Evolutionary conservation across 176 grass and related monocot species (phyloP).

Genomic region (Eragrostis nindensis): DNA sequence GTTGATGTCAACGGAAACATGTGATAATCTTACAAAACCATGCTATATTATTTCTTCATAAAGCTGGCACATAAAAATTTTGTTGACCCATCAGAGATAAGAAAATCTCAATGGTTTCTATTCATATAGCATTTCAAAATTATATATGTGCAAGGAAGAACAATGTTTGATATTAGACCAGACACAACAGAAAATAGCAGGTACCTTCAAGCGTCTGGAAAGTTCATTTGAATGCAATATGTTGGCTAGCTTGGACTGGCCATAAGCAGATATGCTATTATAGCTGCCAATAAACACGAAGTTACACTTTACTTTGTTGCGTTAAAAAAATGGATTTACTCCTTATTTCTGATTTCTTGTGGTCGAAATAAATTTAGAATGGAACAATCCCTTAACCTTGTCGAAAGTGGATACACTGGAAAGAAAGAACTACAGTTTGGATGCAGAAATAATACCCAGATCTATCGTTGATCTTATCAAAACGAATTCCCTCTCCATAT

Average conservation of each 20-base stretch:
- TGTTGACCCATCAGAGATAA: too few species aligned
- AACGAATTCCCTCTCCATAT: conserved; percentile 62
- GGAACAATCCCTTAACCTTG: background rate
- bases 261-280: conserved; percentile 53
- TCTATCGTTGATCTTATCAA: conserved; percentile 74
- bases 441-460: conserved; percentile 46
- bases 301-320: background rate
- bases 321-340: background rate
- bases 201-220: conserved; percentile 53
- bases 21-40: background rate
- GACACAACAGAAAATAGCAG: background rate
- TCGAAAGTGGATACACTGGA: background rate
- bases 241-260: conserved; percentile 72
- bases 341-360: background rate
- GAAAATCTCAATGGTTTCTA: background rate
- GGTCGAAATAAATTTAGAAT: background rate
- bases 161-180: background rate
- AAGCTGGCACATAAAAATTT: too few species aligned
- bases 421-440: background rate
- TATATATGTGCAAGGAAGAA: background rate
- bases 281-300: conserved; percentile 47
- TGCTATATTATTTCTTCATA: background rate
- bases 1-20: background rate
- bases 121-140: background rate
- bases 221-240: conserved; percentile 76